Base-by-base conservation (phyloP, 202 grass and related monocot genomes). In the Schoenoplectus tabernaemontani region DNA sequence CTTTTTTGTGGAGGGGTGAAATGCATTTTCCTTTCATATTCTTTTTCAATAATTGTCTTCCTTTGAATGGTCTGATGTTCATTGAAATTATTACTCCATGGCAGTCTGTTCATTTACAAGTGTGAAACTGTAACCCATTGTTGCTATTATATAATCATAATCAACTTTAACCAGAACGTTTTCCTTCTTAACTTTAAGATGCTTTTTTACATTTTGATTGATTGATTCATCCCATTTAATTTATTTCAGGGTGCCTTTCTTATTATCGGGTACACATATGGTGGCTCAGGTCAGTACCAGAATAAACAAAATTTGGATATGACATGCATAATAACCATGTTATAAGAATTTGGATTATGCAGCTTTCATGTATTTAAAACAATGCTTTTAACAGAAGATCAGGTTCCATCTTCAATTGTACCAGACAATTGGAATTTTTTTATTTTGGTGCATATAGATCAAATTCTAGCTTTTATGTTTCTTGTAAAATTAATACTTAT, bases 211-310 rank as follows among this genome's bases (percentile, higher is more conserved):
- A 36, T 11, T 64, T 92, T 23, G 9, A 15, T 66, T 34, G 2
- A 63, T 4, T 60, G 34, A 78, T 39, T 61, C 12, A 13, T 82
- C 13, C 4, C 38, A 75, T 22, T 78, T 41, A 15, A 30, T 44
- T 5, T 59, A 26, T 81, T 59, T 69, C 77, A 93, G 91, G 91
- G 85, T 8, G 80, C 85, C 7, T 88, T 93, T 46, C 46, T 90
- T 77, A 84, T 93, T 4, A 34, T 93, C 19, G 91, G 81, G 34
- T 93, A 90, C 81, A 85, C 87, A 50, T 90, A 86, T 63, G 81
- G 85, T 39, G 63, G 90, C 75, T 80, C 93, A 89, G 90, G 93
- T 97, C 3, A 15, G 87, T 86, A 34, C 4, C 37, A 53, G 43
- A 24, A 11, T 87, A 15, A 16, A 37, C 33, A 47, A 47, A 24